phyloP scores from a whole-genome alignment of 768 basidiomycete genomes.

The Leccinum fibrillosum region DNA sequence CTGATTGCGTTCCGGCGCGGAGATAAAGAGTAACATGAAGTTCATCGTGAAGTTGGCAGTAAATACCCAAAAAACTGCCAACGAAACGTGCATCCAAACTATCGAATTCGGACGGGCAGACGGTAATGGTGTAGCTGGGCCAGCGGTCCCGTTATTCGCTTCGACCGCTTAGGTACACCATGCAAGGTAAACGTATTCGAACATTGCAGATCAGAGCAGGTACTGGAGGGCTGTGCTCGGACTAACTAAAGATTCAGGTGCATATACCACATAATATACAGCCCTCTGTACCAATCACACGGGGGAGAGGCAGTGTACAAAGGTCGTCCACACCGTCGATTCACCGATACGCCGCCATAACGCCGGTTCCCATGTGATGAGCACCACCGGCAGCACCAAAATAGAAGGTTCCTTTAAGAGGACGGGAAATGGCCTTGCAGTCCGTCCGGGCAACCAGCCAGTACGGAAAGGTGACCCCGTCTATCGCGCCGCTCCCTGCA shows the following conservation, averaged over 20 bases:
- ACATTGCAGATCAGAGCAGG: neutral
- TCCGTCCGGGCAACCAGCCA: neutral
- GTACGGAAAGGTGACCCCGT: neutral
- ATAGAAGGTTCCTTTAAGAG: neutral
- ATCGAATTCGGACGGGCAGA: neutral
- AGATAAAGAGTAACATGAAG: neutral
- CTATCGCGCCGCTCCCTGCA: neutral
- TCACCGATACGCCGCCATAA: neutral
- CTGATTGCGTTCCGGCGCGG: neutral
- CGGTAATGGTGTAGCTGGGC: neutral
- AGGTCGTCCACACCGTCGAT: neutral
- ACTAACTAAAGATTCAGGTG: neutral
- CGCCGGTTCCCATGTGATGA: neutral
- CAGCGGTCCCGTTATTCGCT: neutral
- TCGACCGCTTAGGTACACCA: neutral
- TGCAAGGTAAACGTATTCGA: neutral
- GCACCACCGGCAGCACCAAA: neutral
- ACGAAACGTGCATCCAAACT: neutral
- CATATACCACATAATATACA: neutral
- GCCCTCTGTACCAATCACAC: neutral
- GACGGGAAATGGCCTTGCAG: neutral
- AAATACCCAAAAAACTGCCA: neutral
- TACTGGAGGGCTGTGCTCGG: neutral
- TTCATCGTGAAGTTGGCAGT: neutral
- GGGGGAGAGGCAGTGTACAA: neutral